Conservation (phyloP, 2,329 filamentous ascomycete genomes). For the Dothiorella sarmentorum region DNA sequence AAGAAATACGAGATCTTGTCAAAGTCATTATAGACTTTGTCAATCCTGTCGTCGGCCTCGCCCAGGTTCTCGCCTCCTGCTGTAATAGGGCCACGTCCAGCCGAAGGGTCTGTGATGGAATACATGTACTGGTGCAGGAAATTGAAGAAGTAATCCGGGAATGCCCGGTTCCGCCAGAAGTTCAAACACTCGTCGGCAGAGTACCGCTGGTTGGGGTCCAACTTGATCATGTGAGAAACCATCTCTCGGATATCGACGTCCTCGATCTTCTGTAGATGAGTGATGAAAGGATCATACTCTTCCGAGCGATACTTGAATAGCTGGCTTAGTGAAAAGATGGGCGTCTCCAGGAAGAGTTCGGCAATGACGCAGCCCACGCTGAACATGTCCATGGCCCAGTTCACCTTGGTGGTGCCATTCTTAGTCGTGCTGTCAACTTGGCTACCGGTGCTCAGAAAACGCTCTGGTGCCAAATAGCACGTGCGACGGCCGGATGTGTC, state of each 20-base stretch:
- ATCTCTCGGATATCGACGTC: constrained; percentile 84
- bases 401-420: constrained; percentile 61
- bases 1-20: constrained; percentile 97
- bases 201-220: constrained; percentile 87
- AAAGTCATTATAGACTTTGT: constrained; percentile 89
- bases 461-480: constrained; percentile 91
- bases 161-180: constrained; percentile 88
- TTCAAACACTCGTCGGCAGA: constrained; percentile 91
- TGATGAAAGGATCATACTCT: constrained; percentile 83
- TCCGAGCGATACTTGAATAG: constrained; percentile 90
- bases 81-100: constrained; percentile 69
- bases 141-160: constrained; percentile 94
- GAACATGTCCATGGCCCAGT: constrained; percentile 99
- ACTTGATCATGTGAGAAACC: constrained; percentile 92
- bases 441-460: constrained; percentile 73
- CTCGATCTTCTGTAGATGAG: constrained; percentile 79
- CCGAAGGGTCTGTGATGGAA: constrained; percentile 84
- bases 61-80: constrained; percentile 68
- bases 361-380: constrained; percentile 96
- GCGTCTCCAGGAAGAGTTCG: constrained; percentile 89
- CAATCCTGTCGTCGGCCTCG: constrained; percentile 90
- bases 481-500: constrained; percentile 87
- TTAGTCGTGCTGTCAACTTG: constrained; percentile 61
- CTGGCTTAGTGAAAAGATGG: constrained; percentile 96
- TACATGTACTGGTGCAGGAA: constrained; percentile 98